Percentiles rank a stretch among this genome's conserved stretches.
These are phyloP conservation scores for Cronartium ribicola DNA, from an alignment of 1,284 basidiomycete genomes.

Conservation along the genomic window DNA sequence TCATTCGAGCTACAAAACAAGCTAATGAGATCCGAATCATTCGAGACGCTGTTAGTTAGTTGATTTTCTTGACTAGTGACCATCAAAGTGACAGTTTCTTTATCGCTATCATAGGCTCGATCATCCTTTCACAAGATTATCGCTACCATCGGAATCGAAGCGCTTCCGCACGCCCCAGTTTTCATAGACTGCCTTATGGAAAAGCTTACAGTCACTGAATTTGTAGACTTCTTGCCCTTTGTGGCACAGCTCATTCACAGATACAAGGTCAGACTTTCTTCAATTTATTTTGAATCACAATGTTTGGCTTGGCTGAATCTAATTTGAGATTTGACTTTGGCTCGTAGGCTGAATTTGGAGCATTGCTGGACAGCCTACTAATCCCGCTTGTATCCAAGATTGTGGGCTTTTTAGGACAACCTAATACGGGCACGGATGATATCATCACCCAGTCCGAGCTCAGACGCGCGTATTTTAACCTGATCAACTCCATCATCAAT, in stretches of 20 bases:
- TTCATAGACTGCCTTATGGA: slow-evolving; percentile 82
- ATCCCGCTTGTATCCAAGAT: slow-evolving; percentile 81
- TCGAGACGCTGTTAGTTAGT: slow-evolving; percentile 74
- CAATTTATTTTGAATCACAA: slow-evolving; percentile 13
- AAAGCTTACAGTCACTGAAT: slow-evolving; percentile 84
- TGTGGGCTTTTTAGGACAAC: slow-evolving; percentile 71
- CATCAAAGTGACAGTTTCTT: not conserved
- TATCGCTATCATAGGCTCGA: slow-evolving; percentile 16
- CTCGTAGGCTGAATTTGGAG: slow-evolving; percentile 67
- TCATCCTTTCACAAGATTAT: slow-evolving; percentile 77
- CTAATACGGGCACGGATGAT: slow-evolving; percentile 86
- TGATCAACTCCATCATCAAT: slow-evolving; percentile 76
- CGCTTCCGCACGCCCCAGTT: slow-evolving; percentile 64
- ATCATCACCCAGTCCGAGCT: slow-evolving; percentile 75
- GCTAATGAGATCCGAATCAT: slow-evolving; percentile 85
- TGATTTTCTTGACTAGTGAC: not conserved
- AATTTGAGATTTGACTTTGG: not conserved
- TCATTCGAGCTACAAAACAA: slow-evolving; percentile 77
- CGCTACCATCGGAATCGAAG: slow-evolving; percentile 76
- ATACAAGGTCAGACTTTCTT: slow-evolving; percentile 64
- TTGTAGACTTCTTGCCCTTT: slow-evolving; percentile 94
- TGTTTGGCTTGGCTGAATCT: not conserved
- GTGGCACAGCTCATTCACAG: slow-evolving; percentile 85
- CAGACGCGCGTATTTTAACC: slow-evolving; percentile 79
- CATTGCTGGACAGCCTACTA: slow-evolving; percentile 84